Percentiles rank a stretch among this genome's conserved stretches.
These are phyloP conservation scores for Rhizopus sp. DNA, from an alignment of 371 early-diverging fungal genomes.

Conservation along the genomic window DNA sequence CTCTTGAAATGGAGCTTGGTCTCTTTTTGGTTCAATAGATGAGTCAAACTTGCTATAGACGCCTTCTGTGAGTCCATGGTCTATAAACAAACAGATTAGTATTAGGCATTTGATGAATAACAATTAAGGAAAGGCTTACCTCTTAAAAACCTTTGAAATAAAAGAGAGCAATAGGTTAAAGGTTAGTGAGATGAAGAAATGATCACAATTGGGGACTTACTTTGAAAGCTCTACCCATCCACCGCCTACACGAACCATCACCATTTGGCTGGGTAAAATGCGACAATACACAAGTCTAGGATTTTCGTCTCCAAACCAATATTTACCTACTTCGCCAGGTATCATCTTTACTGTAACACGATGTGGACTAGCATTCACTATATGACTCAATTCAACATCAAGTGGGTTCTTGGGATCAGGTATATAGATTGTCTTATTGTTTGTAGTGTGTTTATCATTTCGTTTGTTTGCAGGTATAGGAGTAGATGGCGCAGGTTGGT, in stretches of 20 bases:
- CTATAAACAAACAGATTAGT: constrained; percentile 16
- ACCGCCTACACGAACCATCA: constrained; percentile 84
- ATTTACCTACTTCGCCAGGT: constrained; percentile 58
- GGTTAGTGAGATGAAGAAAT: neutral
- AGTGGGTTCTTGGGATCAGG: constrained; percentile 35
- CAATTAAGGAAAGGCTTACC: constrained; percentile 4
- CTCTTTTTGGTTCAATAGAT: constrained; percentile 1
- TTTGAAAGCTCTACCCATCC: constrained; percentile 78
- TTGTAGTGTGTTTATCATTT: neutral
- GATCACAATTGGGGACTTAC: constrained; percentile 12
- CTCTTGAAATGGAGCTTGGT: constrained; percentile 24
- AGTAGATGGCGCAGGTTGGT: neutral
- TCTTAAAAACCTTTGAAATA: constrained; percentile 17
- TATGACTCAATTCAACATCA: constrained; percentile 43
- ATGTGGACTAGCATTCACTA: constrained; percentile 52
- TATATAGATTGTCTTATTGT: constrained; percentile 10
- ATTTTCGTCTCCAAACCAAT: constrained; percentile 70
- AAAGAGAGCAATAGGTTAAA: neutral
- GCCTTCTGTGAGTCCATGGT: constrained; percentile 33
- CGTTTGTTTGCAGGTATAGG: constrained; percentile 11
- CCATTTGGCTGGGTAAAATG: constrained; percentile 64
- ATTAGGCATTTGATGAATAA: no score
- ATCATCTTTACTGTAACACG: constrained; percentile 35
- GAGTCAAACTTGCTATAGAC: constrained; percentile 12
- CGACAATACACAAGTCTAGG: constrained; percentile 53